Conservation (phyloP, 2,329 filamentous ascomycete genomes). For the Emmonsia crescens region DNA sequence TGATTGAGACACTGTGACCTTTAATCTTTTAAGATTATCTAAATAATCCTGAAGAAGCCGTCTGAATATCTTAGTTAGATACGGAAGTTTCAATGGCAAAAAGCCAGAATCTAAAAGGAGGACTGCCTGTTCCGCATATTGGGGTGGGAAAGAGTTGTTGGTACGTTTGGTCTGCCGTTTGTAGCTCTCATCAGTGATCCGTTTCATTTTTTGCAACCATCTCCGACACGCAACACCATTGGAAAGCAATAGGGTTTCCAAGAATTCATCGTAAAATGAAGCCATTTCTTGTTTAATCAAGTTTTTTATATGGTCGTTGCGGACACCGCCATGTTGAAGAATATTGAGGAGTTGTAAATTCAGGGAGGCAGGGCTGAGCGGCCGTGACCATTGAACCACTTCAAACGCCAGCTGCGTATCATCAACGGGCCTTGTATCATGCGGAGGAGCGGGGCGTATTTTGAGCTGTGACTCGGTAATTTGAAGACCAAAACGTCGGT, state of each 20-base stretch:
- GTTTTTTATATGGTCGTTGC: slow-evolving; percentile 31
- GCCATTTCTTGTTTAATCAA: slow-evolving; percentile 29
- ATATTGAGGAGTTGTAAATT: slow-evolving; percentile 47
- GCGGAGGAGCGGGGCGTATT: slow-evolving; percentile 35
- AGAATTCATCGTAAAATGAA: slow-evolving; percentile 26
- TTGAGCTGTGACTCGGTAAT: slow-evolving; percentile 49
- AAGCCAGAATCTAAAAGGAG: slow-evolving; percentile 39
- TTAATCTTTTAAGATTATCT: slow-evolving; percentile 36
- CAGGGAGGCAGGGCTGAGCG: slow-evolving; percentile 35
- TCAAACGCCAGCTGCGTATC: slow-evolving; percentile 46
- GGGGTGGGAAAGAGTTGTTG: slow-evolving; percentile 25
- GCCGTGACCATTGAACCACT: slow-evolving; percentile 39
- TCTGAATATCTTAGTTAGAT: slow-evolving; percentile 31
- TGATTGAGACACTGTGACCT: slow-evolving; percentile 40
- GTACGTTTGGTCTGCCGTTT: slow-evolving; percentile 15
- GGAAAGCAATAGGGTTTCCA: slow-evolving; percentile 26
- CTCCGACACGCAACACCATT: slow-evolving; percentile 23
- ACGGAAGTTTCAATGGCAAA: slow-evolving; percentile 29
- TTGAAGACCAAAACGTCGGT: slow-evolving; percentile 42
- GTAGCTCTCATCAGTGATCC: not conserved
- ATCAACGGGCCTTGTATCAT: slow-evolving; percentile 25
- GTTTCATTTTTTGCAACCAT: slow-evolving; percentile 15
- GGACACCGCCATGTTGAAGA: slow-evolving; percentile 41
- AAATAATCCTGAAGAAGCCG: slow-evolving; percentile 32
- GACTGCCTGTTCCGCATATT: slow-evolving; percentile 26